Conservation (phyloP, 78 protist genomes). For the Planoprotostelium fungivorum region DNA sequence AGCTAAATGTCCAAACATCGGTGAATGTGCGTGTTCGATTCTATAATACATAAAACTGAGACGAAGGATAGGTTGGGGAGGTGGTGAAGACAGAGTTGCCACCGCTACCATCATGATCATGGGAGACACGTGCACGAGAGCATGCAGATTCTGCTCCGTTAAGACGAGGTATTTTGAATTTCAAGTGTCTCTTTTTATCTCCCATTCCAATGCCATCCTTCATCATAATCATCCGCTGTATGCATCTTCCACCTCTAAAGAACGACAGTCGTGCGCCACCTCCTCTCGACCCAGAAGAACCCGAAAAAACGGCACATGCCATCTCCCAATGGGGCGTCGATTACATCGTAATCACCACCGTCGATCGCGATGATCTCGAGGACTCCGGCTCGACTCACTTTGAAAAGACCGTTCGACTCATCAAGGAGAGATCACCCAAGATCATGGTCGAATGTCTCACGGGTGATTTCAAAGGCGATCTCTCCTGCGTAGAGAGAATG, state of each 20-base stretch:
- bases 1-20: slow-evolving; percentile 81
- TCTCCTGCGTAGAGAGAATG: slow-evolving; percentile 22
- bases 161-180: slow-evolving; percentile 38
- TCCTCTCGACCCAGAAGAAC: slow-evolving; percentile 85
- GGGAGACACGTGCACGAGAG: slow-evolving; percentile 93
- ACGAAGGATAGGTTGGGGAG: slow-evolving; percentile 73
- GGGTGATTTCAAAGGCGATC: slow-evolving; percentile 74
- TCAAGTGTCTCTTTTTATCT: background rate
- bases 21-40: slow-evolving; percentile 65
- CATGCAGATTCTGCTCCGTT: slow-evolving; percentile 90
- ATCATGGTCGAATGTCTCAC: slow-evolving; percentile 76
- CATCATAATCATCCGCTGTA: no score
- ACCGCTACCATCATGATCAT: slow-evolving; percentile 93
- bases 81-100: slow-evolving; percentile 66
- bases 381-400: slow-evolving; percentile 84
- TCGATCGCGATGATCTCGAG: slow-evolving; percentile 87
- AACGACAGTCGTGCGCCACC: slow-evolving; percentile 58
- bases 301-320: slow-evolving; percentile 68
- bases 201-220: no score
- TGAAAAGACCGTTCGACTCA: slow-evolving; percentile 47
- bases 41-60: background rate
- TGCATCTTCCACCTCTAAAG: background rate
- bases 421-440: slow-evolving; percentile 43
- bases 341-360: slow-evolving; percentile 88
- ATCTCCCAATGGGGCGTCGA: slow-evolving; percentile 78